A percentile compares a stretch with the other conserved stretches of the same genome.
phyloP scores from a whole-genome alignment of 2,329 filamentous ascomycete species.

The Xylariales sp. region DNA sequence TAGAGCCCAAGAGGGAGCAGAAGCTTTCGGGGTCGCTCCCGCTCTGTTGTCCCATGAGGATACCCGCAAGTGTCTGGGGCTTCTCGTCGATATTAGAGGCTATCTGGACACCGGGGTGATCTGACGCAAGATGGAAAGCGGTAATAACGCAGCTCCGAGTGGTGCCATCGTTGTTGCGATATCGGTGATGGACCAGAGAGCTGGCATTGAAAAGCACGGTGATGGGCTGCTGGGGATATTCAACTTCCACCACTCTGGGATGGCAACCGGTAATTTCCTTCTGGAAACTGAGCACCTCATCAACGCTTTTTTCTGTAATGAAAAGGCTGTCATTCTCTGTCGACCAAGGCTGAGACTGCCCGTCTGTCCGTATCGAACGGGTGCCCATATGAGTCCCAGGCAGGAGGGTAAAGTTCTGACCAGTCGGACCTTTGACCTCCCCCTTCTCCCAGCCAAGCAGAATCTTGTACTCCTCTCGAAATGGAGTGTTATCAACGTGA shows the following conservation, averaged over 20 bases:
- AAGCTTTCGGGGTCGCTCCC: neutral
- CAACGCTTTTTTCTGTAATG: neutral
- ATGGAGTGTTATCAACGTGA: conserved; percentile 3
- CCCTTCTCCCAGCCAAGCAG: neutral
- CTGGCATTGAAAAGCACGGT: neutral
- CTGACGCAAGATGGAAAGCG: neutral
- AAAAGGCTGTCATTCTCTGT: conserved; percentile 3
- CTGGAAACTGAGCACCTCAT: neutral
- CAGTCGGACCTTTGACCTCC: neutral
- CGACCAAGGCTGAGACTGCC: neutral
- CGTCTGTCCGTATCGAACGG: neutral
- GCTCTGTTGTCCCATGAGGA: neutral
- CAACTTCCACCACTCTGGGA: neutral
- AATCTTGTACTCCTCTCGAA: conserved; percentile 1
- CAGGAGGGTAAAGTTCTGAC: conserved; percentile 3
- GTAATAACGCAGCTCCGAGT: conserved; percentile 3
- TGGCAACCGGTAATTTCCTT: neutral
- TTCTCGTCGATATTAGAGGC: neutral
- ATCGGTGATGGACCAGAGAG: conserved; percentile 1
- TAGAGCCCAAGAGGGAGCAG: neutral
- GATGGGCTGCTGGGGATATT: neutral
- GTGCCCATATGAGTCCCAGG: conserved; percentile 1
- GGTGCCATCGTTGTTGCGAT: neutral
- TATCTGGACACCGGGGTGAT: neutral
- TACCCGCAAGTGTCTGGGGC: neutral